phyloP scores from a whole-genome alignment of 768 basidiomycete genomes.

The Mycena epipterygia region DNA sequence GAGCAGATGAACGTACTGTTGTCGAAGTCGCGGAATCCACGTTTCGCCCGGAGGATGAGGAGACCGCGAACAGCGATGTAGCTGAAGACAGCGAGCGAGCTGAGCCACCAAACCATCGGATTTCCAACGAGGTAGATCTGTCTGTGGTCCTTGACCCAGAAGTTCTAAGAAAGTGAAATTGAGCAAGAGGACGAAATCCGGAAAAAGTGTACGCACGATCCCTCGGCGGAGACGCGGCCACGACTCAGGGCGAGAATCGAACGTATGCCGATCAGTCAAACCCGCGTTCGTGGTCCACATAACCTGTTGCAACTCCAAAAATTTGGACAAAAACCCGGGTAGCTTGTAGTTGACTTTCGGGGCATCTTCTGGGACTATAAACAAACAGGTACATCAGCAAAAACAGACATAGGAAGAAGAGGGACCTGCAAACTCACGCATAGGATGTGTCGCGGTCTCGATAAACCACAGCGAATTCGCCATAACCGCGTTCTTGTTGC shows the following conservation, averaged over 20 bases:
- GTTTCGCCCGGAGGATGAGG: slow-evolving; percentile 89
- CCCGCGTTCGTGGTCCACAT: slow-evolving; percentile 99
- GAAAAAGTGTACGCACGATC: slow-evolving; percentile 73
- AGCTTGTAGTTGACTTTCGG: slow-evolving; percentile 89
- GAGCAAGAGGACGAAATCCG: neutral
- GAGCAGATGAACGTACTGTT: slow-evolving; percentile 71
- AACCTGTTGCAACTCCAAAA: slow-evolving; percentile 90
- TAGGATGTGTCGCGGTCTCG: slow-evolving; percentile 86
- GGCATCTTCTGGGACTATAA: slow-evolving; percentile 77
- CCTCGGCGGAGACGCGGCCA: slow-evolving; percentile 96
- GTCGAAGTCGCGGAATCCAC: slow-evolving; percentile 93
- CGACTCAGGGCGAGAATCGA: slow-evolving; percentile 90
- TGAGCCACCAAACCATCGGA: slow-evolving; percentile 93
- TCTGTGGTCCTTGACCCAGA: slow-evolving; percentile 97
- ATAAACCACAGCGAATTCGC: slow-evolving; percentile 95
- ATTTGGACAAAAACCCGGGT: slow-evolving; percentile 93
- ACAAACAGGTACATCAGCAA: neutral
- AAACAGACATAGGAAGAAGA: neutral
- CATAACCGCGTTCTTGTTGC: slow-evolving; percentile 95
- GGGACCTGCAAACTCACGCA: slow-evolving; percentile 54
- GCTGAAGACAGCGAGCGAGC: slow-evolving; percentile 75
- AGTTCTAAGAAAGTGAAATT: slow-evolving; percentile 71
- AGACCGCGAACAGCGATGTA: slow-evolving; percentile 82
- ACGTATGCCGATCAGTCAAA: slow-evolving; percentile 93
- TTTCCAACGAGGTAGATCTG: slow-evolving; percentile 98